Percentiles rank a stretch among this genome's conserved stretches.
These are phyloP conservation scores for Sporothrix variecibatus DNA, from an alignment of 2,329 filamentous ascomycete species.

Conservation along the genomic window DNA sequence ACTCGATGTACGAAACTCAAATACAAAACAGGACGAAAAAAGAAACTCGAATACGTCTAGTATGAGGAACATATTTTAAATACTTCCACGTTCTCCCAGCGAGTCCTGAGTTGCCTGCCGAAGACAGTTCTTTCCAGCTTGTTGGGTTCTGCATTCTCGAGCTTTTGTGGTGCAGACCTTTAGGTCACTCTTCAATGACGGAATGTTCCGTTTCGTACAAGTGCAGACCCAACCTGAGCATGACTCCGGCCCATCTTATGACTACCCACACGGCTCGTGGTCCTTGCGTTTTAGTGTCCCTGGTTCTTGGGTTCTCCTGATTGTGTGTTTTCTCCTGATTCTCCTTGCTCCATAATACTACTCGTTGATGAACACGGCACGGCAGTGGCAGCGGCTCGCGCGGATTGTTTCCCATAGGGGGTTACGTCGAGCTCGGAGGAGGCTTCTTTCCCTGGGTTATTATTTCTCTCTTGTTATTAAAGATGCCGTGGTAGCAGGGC, in stretches of 20 bases:
- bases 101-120: no score
- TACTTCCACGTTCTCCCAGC: neutral
- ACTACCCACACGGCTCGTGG: constrained; percentile 20
- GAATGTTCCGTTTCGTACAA: constrained; percentile 1
- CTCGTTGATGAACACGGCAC: neutral
- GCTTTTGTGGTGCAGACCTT: neutral
- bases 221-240: neutral
- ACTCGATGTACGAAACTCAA: neutral
- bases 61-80: neutral
- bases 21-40: neutral
- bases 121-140: neutral
- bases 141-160: neutral
- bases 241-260: neutral
- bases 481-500: neutral
- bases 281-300: neutral
- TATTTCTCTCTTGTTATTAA: no score
- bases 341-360: neutral
- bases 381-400: neutral
- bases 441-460: neutral
- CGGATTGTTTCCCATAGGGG: neutral
- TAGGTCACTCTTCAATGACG: neutral
- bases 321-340: neutral
- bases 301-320: neutral
- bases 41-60: neutral
- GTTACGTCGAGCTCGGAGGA: neutral